A percentile compares a stretch with the other conserved stretches of the same genome.
phyloP scores from a whole-genome alignment of 2,329 filamentous ascomycete genomes.

The Thelonectria discophora region DNA sequence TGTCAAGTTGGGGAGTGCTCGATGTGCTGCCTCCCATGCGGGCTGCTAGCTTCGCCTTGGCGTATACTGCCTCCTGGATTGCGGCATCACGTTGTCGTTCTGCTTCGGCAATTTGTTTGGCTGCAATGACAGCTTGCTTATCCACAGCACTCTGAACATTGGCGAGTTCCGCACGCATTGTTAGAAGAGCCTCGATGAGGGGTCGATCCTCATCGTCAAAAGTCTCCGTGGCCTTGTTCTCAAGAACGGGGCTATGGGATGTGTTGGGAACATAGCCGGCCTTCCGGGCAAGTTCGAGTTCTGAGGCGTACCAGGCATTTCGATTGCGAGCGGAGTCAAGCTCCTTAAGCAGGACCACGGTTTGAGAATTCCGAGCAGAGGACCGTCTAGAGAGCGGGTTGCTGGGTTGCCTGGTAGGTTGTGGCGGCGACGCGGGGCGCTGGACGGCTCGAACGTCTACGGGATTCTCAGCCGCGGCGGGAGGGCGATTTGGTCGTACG shows the following conservation, averaged over 20 bases:
- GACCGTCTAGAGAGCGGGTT: conserved; percentile 68
- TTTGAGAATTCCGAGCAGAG: conserved; percentile 69
- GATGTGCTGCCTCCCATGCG: conserved; percentile 72
- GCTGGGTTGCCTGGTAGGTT: conserved; percentile 64
- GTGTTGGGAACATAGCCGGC: conserved; percentile 82
- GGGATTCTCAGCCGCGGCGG: conserved; percentile 74
- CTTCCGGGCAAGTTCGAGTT: conserved; percentile 90
- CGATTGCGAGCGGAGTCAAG: conserved; percentile 84
- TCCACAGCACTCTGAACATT: conserved; percentile 93
- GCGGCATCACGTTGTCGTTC: conserved; percentile 94
- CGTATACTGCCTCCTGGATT: conserved; percentile 94
- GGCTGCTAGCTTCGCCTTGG: conserved; percentile 90
- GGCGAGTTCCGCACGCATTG: conserved; percentile 87
- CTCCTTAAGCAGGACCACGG: conserved; percentile 83
- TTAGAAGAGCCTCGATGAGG: conserved; percentile 88
- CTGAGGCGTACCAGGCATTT: conserved; percentile 97
- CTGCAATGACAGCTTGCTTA: conserved; percentile 83
- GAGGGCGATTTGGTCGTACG: conserved; percentile 55
- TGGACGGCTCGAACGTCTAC: conserved; percentile 60
- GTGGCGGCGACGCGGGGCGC: conserved; percentile 66
- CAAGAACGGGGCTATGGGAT: conserved; percentile 75
- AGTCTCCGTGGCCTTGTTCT: conserved; percentile 78
- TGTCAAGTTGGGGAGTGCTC: conserved; percentile 67
- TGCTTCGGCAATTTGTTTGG: conserved; percentile 89
- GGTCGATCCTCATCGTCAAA: conserved; percentile 94